A percentile compares a stretch with the other conserved stretches of the same genome.
These are phyloP conservation scores for Pythium coloratum DNA, from an alignment of 352 stramenopile genomes.

Conservation along the genomic window DNA sequence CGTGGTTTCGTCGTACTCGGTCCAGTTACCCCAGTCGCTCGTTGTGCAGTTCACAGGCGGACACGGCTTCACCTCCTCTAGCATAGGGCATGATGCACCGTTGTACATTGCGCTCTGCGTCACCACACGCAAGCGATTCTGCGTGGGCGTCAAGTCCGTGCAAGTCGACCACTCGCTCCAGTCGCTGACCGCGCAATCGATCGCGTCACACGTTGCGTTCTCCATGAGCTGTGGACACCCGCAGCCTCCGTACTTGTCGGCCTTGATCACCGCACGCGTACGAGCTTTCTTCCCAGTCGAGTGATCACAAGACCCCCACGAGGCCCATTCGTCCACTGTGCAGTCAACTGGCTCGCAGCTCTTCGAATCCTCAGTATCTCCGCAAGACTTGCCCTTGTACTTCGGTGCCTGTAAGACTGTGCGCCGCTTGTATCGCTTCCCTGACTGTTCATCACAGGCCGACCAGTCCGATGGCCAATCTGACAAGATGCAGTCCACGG, in stretches of 20 bases:
- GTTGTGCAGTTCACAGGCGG: constrained; percentile 36
- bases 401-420: constrained; percentile 38
- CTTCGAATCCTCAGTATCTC: constrained; percentile 30
- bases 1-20: constrained; percentile 20
- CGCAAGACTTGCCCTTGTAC: constrained; percentile 43
- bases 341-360: constrained; percentile 60
- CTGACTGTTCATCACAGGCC: constrained; percentile 18
- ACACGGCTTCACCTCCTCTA: constrained; percentile 44
- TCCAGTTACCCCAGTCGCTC: constrained; percentile 20
- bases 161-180: constrained; percentile 56
- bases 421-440: constrained; percentile 39
- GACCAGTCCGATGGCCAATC: constrained; percentile 23
- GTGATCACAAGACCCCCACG: constrained; percentile 38
- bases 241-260: constrained; percentile 52
- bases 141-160: constrained; percentile 39
- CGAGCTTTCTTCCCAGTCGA: constrained; percentile 36
- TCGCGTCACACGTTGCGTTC: constrained; percentile 39
- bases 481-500: constrained; percentile 17
- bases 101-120: constrained; percentile 37
- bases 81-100: constrained; percentile 39
- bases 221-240: constrained; percentile 47
- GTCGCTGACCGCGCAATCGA: constrained; percentile 39
- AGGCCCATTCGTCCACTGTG: constrained; percentile 37
- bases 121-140: constrained; percentile 33
- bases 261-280: constrained; percentile 35